Evolutionary conservation across 805 yeast species (phyloP), one percentile per base, ranked within the genome.

Genomic region (Kazachstania martiniae): DNA sequence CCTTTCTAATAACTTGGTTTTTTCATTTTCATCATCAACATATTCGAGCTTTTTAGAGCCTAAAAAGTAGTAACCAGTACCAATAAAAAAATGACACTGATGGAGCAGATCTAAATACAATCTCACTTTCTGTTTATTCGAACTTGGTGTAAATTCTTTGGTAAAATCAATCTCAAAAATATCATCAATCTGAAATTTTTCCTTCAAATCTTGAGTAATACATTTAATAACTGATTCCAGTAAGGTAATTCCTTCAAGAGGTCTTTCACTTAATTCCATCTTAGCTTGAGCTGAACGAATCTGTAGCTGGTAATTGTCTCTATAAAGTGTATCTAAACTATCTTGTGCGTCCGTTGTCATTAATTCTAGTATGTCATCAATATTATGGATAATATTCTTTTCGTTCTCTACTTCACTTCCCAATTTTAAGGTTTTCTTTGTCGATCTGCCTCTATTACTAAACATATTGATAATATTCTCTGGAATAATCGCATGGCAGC

Each of bases 1-100:
- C n/a, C n/a, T n/a, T 1, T 18, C 15, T 5, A 25, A 21, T 4
- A 39, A 19, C 10, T 34, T 36, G 13, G 36, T 40, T 14, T 53
- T 42, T 18, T 53, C 56, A 25, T 59, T 57, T 14, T 42, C 44
- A 21, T 49, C 49, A 38, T 50, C 51, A 10, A 47, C 44, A 3
- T 37, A 29, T 26, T 49, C 58, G 8, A 54, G 27, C 33, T 38
- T 43, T 13, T 46, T 40, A 3, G 56, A 49, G 18, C 58, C 59
- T 14, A 44, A 17, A 27, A 46, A 45, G 26, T 53, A 56, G 28
- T 49, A 49, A 8, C 48, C 52, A 1, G 58, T 53, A 0, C 84
- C 96, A 17, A 81, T 61, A 39, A 85, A 72, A 48, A 87, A 89
- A 47, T 72, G 79, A 27, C 78, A 67, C 32, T 87, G 76, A 51